Evolutionary conservation across 2,329 filamentous ascomycete species (phyloP).

Genomic region (Arthrobotrys iridis): DNA sequence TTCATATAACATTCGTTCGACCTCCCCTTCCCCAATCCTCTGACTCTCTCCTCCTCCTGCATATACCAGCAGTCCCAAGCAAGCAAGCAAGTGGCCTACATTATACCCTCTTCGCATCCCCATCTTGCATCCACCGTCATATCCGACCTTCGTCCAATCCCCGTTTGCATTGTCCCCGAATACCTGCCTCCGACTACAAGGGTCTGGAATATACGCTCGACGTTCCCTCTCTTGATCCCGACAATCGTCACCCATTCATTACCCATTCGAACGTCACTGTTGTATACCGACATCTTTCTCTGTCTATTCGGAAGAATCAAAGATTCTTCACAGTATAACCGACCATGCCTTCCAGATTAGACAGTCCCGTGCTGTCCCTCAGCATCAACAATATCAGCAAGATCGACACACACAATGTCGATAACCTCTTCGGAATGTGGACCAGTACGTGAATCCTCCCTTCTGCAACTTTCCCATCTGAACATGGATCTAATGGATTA

Average conservation of each 20-base stretch:
- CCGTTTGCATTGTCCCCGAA: slow-evolving; percentile 51
- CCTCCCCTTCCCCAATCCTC: slow-evolving; percentile 27
- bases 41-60: slow-evolving; percentile 15
- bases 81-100: slow-evolving; percentile 50
- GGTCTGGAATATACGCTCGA: slow-evolving; percentile 52
- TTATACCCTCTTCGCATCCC: slow-evolving; percentile 50
- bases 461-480: neutral
- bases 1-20: slow-evolving; percentile 47
- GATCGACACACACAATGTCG: slow-evolving; percentile 89
- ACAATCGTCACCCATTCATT: slow-evolving; percentile 15
- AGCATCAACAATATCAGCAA: slow-evolving; percentile 92
- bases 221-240: slow-evolving; percentile 50
- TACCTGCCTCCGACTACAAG: slow-evolving; percentile 51
- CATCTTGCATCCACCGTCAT: slow-evolving; percentile 35
- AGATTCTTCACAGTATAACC: slow-evolving; percentile 54
- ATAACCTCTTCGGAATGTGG: slow-evolving; percentile 97
- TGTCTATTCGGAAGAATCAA: neutral
- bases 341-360: slow-evolving; percentile 84
- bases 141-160: slow-evolving; percentile 34
- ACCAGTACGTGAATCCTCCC: slow-evolving; percentile 73
- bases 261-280: neutral
- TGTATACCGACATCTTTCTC: slow-evolving; percentile 3
- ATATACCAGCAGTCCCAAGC: slow-evolving; percentile 37
- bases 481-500: neutral
- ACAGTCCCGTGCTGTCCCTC: slow-evolving; percentile 87